Percentiles rank a stretch among this genome's conserved stretches.
These are phyloP conservation scores for Boletus huronensis DNA, from an alignment of 768 basidiomycete genomes.

Conservation along the genomic window DNA sequence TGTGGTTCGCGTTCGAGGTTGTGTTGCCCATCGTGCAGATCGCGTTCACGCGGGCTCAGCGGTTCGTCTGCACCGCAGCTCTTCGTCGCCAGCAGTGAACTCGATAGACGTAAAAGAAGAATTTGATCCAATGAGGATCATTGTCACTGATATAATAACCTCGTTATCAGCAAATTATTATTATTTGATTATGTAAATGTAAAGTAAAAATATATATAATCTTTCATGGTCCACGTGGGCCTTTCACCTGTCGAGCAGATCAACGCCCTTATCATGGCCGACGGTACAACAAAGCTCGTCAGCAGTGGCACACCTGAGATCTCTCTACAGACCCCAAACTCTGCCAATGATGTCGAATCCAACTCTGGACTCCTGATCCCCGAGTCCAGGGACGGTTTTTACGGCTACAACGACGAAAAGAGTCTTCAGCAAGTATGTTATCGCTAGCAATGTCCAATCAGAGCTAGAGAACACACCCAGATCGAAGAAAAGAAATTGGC, in stretches of 20 bases:
- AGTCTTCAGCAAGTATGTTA: slow-evolving; percentile 64
- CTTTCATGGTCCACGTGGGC: not conserved
- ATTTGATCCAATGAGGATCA: slow-evolving; percentile 24
- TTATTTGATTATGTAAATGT: slow-evolving; percentile 14
- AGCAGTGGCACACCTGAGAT: not conserved
- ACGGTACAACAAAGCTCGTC: not conserved
- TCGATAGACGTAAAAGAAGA: slow-evolving; percentile 35
- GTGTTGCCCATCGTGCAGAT: slow-evolving; percentile 33
- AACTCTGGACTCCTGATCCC: slow-evolving; percentile 36
- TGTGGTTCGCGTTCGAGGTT: slow-evolving; percentile 30
- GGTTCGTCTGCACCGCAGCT: slow-evolving; percentile 10
- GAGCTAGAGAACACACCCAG: slow-evolving; percentile 34
- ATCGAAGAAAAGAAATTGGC: slow-evolving; percentile 74
- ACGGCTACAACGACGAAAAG: slow-evolving; percentile 78
- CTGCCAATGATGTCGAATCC: slow-evolving; percentile 13
- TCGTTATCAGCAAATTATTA: slow-evolving; percentile 13
- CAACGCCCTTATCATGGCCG: slow-evolving; percentile 22
- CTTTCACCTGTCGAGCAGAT: no score
- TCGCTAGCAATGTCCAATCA: not conserved
- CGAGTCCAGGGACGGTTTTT: slow-evolving; percentile 68
- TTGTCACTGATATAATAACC: slow-evolving; percentile 20
- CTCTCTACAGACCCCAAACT: not conserved
- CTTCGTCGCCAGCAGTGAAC: slow-evolving; percentile 22
- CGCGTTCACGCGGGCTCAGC: slow-evolving; percentile 17
- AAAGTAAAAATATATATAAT: slow-evolving; percentile 8